These are phyloP conservation scores for Rhododendron ferrugineum DNA, from an alignment of 148 eudicot species.

Conservation along the genomic window DNA sequence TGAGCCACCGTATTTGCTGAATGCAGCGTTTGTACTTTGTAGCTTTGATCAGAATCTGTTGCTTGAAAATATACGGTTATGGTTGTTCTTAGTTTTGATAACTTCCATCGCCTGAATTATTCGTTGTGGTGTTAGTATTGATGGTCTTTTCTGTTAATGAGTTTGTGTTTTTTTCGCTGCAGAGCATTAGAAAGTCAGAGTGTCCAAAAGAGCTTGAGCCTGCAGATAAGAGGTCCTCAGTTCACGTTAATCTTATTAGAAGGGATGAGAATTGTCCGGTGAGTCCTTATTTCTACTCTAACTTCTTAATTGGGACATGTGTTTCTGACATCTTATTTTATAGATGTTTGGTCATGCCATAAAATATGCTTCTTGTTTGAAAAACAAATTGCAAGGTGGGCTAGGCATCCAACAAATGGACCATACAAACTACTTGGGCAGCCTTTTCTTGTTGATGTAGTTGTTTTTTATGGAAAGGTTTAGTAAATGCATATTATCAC, in stretches of 20 bases:
- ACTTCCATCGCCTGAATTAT: background rate
- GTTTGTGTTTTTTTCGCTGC: constrained; percentile 9
- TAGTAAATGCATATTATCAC: background rate
- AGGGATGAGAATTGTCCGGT: constrained; percentile 53
- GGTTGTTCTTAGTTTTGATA: background rate
- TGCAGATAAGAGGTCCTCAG: constrained; percentile 43
- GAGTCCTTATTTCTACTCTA: constrained; percentile 20
- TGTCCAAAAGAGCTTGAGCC: constrained; percentile 71
- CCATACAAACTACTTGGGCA: background rate
- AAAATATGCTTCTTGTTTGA: background rate
- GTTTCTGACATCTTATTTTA: background rate
- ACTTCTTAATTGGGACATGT: background rate
- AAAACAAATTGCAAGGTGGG: background rate
- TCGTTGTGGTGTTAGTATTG: background rate
- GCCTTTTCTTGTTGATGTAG: background rate
- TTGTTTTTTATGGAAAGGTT: background rate
- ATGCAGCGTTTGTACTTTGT: background rate
- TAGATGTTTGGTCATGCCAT: background rate
- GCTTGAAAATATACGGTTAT: background rate
- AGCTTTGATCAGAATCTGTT: background rate
- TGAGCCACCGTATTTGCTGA: background rate
- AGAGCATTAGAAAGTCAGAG: constrained; percentile 57
- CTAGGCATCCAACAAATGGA: background rate
- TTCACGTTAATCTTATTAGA: constrained; percentile 53
- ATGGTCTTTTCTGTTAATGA: background rate